Conservation (phyloP, 768 basidiomycete species). For the Lanmaoa rubissima region DNA sequence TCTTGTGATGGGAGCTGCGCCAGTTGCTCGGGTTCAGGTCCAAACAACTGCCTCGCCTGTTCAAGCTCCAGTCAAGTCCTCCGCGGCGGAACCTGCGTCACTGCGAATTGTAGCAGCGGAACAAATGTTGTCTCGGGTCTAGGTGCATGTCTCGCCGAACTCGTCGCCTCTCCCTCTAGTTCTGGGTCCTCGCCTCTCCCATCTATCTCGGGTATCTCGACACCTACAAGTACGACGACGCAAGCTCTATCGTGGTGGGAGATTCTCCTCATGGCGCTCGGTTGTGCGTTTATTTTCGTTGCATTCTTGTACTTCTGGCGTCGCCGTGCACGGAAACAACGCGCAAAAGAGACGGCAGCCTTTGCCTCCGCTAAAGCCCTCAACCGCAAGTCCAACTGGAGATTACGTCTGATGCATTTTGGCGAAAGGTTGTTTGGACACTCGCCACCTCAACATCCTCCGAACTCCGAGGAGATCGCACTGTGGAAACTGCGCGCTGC, state of each 20-base stretch:
- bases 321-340: conserved; percentile 63
- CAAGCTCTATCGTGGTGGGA: conserved; percentile 73
- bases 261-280: conserved; percentile 79
- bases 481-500: conserved; percentile 49
- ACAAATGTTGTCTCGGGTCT: conserved; percentile 63
- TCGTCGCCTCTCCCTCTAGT: conserved; percentile 50
- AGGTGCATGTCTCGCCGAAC: conserved; percentile 76
- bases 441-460: conserved; percentile 24
- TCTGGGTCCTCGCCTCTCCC: conserved; percentile 44
- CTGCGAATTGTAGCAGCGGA: conserved; percentile 57
- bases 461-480: conserved; percentile 45
- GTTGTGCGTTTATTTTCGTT: conserved; percentile 76
- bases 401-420: conserved; percentile 51
- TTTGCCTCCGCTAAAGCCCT: conserved; percentile 64
- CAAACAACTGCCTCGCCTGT: conserved; percentile 72
- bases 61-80: conserved; percentile 60
- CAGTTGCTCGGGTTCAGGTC: conserved; percentile 70
- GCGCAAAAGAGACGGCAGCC: conserved; percentile 60
- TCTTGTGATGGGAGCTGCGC: conserved; percentile 75
- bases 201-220: conserved; percentile 53
- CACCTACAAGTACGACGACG: conserved; percentile 42
- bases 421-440: conserved; percentile 60
- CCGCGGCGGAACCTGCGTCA: conserved; percentile 59
- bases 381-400: conserved; percentile 50
- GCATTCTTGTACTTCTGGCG: conserved; percentile 68